A percentile compares a stretch with the other conserved stretches of the same genome.
phyloP scores from a whole-genome alignment of 2,329 filamentous ascomycete species.

The Fusarium sp. region DNA sequence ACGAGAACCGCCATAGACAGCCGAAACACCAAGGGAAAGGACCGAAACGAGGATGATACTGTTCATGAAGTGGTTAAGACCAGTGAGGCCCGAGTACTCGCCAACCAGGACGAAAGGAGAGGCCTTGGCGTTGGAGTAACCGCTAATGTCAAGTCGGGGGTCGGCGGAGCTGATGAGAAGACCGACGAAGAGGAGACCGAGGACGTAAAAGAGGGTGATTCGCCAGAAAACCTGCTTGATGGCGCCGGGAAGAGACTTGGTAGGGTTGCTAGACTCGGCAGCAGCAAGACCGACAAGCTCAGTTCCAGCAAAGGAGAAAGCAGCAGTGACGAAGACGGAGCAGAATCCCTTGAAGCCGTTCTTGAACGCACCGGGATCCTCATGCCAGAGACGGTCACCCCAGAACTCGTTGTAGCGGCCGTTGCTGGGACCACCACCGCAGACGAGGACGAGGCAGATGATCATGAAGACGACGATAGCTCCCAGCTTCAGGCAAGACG shows the following conservation, averaged over 20 bases:
- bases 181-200: slow-evolving; percentile 62
- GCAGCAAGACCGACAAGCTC: slow-evolving; percentile 78
- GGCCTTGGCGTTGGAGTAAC: slow-evolving; percentile 47
- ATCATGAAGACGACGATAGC: slow-evolving; percentile 73
- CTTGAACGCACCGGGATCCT: slow-evolving; percentile 65
- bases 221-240: slow-evolving; percentile 78
- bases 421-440: slow-evolving; percentile 66
- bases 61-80: slow-evolving; percentile 66
- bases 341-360: slow-evolving; percentile 79
- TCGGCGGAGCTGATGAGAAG: slow-evolving; percentile 58
- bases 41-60: slow-evolving; percentile 66
- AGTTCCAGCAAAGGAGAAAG: slow-evolving; percentile 76
- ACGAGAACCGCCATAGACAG: slow-evolving; percentile 67
- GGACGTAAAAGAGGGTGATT: slow-evolving; percentile 63
- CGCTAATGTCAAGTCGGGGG: slow-evolving; percentile 54
- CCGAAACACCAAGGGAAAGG: slow-evolving; percentile 66
- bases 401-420: slow-evolving; percentile 57
- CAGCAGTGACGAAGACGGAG: slow-evolving; percentile 77
- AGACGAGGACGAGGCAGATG: slow-evolving; percentile 67
- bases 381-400: slow-evolving; percentile 53
- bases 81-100: slow-evolving; percentile 60
- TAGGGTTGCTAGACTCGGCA: slow-evolving; percentile 75
- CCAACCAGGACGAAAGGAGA: slow-evolving; percentile 66
- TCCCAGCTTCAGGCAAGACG: slow-evolving; percentile 66
- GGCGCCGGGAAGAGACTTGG: slow-evolving; percentile 79